Evolutionary conservation across 1,139 yeast species (phyloP).

Genomic region (Yamadazyma triangularis): DNA sequence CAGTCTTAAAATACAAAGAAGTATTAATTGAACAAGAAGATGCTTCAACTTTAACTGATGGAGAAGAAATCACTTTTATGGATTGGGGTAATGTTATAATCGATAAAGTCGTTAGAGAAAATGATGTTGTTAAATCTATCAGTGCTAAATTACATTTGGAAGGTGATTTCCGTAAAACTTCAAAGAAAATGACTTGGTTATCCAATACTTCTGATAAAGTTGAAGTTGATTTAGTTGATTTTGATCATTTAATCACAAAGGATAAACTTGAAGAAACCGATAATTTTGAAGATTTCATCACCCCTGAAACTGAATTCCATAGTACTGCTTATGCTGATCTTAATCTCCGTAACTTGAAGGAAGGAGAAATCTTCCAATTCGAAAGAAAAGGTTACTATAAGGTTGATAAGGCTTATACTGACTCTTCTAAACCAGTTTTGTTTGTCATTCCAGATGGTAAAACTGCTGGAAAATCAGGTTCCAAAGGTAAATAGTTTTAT

Average conservation of each 20-base stretch:
- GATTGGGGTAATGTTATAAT: constrained; percentile 98
- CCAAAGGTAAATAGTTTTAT: no score
- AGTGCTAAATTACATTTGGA: constrained; percentile 85
- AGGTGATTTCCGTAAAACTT: constrained; percentile 97
- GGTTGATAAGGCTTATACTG: constrained; percentile 60
- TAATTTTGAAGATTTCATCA: constrained; percentile 87
- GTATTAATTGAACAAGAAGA: constrained; percentile 86
- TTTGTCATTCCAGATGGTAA: constrained; percentile 98
- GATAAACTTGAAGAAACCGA: constrained; percentile 96
- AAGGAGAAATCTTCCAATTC: constrained; percentile 86
- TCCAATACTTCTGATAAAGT: constrained; percentile 74
- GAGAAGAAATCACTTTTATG: constrained; percentile 93
- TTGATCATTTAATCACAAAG: constrained; percentile 93
- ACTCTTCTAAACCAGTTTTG: constrained; percentile 67
- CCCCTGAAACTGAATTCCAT: constrained; percentile 84
- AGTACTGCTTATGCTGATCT: constrained; percentile 75
- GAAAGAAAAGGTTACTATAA: constrained; percentile 97
- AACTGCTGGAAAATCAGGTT: constrained; percentile 52
- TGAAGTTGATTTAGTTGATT: constrained; percentile 78
- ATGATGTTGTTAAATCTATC: constrained; percentile 49
- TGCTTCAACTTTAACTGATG: constrained; percentile 65
- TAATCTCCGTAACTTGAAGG: constrained; percentile 71
- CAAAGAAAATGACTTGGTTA: constrained; percentile 93
- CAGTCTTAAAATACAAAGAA: constrained; percentile 61
- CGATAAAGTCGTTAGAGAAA: constrained; percentile 62